Percentiles rank a stretch among this genome's conserved stretches.
Evolutionary conservation across 345 rosid genomes (phyloP).

Genomic region (Populus davidiana): DNA sequence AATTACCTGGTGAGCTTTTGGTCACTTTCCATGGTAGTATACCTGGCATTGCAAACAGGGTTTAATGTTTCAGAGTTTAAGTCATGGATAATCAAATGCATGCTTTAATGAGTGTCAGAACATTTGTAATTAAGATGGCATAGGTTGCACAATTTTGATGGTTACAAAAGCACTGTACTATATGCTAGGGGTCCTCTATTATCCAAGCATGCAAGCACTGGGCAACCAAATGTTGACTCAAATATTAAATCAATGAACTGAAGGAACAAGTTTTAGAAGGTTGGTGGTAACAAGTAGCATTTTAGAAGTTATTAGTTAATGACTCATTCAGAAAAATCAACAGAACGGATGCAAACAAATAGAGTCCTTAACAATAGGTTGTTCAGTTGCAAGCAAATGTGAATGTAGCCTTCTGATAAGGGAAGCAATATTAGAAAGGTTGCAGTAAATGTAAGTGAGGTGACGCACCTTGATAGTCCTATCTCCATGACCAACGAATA

Average conservation of each 20-base stretch:
- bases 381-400: neutral
- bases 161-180: neutral
- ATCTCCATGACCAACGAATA: constrained; percentile 73
- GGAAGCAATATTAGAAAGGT: neutral
- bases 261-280: too few relatives aligned
- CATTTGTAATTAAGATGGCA: neutral
- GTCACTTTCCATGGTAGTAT: constrained; percentile 32
- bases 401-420: neutral
- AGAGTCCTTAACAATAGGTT: neutral
- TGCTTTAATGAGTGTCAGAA: neutral
- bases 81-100: neutral
- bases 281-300: too few relatives aligned
- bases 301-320: too few relatives aligned
- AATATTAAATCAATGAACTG: too few relatives aligned
- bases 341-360: neutral
- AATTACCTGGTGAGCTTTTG: constrained; percentile 1
- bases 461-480: constrained; percentile 54
- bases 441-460: neutral
- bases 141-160: neutral
- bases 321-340: neutral
- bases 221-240: neutral
- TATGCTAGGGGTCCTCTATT: neutral
- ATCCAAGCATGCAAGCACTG: neutral
- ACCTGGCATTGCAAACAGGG: constrained; percentile 24
- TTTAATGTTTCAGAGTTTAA: neutral